Conservation (phyloP, 352 stramenopile species). For the Pythium aquatile region DNA sequence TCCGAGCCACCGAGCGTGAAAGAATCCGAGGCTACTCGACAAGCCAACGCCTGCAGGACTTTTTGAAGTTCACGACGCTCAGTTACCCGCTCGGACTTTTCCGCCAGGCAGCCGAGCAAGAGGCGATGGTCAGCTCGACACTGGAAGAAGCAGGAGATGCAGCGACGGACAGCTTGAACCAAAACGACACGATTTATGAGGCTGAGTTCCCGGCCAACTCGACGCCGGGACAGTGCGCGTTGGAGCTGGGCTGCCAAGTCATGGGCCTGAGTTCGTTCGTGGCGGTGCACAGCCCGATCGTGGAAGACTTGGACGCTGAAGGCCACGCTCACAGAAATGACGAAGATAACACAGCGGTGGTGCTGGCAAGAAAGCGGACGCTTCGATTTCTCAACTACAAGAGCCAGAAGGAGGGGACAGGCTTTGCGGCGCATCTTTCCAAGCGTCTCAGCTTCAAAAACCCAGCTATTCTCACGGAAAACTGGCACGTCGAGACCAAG, state of each 20-base stretch:
- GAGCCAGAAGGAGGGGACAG: slow-evolving; percentile 52
- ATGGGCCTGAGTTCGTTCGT: slow-evolving; percentile 59
- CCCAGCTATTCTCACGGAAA: slow-evolving; percentile 58
- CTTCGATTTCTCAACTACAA: slow-evolving; percentile 62
- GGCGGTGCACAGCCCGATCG: slow-evolving; percentile 34
- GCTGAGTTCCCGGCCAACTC: slow-evolving; percentile 71
- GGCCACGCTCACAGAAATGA: slow-evolving; percentile 23
- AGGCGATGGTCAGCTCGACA: slow-evolving; percentile 63
- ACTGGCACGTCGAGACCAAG: slow-evolving; percentile 70
- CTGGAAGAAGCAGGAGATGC: slow-evolving; percentile 42
- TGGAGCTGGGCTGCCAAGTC: slow-evolving; percentile 66
- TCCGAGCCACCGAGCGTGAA: slow-evolving; percentile 70
- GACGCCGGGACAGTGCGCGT: slow-evolving; percentile 61
- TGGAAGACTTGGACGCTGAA: slow-evolving; percentile 20
- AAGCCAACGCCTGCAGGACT: slow-evolving; percentile 65
- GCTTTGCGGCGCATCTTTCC: slow-evolving; percentile 68
- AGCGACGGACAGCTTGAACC: neutral
- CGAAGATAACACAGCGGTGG: slow-evolving; percentile 16
- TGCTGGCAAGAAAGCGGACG: slow-evolving; percentile 29
- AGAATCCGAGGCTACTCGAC: slow-evolving; percentile 60
- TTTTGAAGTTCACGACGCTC: slow-evolving; percentile 65
- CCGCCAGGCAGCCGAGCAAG: slow-evolving; percentile 69
- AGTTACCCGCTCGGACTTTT: slow-evolving; percentile 71
- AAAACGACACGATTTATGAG: slow-evolving; percentile 50
- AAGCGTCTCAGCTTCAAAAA: slow-evolving; percentile 65